Conservation (phyloP, 192 early-diverging fungal species). For the Umbelopsis isabellina region DNA sequence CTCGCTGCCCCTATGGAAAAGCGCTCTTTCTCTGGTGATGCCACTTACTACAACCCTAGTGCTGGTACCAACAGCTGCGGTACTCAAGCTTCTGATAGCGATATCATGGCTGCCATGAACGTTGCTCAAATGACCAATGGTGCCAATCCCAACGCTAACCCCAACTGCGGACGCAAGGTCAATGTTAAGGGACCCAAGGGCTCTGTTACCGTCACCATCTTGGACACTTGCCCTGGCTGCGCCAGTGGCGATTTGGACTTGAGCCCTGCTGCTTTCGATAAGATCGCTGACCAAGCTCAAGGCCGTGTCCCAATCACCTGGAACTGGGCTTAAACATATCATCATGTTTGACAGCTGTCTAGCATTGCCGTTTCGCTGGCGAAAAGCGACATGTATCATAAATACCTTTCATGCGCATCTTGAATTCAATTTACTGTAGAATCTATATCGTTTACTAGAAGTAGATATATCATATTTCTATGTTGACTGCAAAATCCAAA, state of each 20-base stretch:
- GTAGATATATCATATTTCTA: too few relatives aligned
- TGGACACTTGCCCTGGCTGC: conserved; percentile 53
- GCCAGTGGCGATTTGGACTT: conserved; percentile 43
- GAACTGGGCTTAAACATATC: conserved; percentile 32
- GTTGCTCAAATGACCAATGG: conserved; percentile 42
- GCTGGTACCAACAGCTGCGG: conserved; percentile 50
- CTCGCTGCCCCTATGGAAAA: conserved; percentile 10
- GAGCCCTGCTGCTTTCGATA: conserved; percentile 43
- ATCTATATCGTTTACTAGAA: too few relatives aligned
- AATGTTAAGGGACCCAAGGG: conserved; percentile 48
- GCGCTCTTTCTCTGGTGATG: conserved; percentile 47
- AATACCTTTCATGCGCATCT: background rate
- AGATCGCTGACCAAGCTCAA: conserved; percentile 30
- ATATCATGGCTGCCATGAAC: conserved; percentile 56
- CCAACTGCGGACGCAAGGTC: conserved; percentile 49
- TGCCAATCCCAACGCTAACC: conserved; percentile 42
- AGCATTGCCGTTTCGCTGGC: background rate
- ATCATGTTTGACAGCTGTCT: background rate
- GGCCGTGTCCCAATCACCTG: conserved; percentile 41
- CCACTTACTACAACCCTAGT: conserved; percentile 50
- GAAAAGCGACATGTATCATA: background rate
- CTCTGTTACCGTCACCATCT: conserved; percentile 46
- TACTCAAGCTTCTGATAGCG: conserved; percentile 40
- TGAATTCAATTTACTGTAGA: too few relatives aligned
- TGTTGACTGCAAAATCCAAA: too few relatives aligned